phyloP scores from a whole-genome alignment of 306 rosid species.

The Chamaecrista fasciculata region DNA sequence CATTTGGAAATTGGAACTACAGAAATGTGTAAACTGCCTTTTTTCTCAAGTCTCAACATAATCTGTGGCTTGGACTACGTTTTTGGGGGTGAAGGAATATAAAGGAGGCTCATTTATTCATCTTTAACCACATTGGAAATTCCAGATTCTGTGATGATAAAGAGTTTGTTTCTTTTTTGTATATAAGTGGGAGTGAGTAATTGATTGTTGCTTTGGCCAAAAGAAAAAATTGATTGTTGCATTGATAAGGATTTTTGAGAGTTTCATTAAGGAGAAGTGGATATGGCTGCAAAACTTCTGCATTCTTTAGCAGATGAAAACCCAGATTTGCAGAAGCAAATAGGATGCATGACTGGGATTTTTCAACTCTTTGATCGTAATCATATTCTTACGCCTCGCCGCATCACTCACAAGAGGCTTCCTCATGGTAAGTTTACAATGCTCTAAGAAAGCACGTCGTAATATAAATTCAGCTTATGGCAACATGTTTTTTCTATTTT shows the following conservation, averaged over 20 bases:
- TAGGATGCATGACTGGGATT: conserved; percentile 80
- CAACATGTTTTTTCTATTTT: neutral
- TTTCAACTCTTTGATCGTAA: conserved; percentile 73
- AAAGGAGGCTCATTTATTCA: conserved; percentile 10
- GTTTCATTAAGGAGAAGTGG: conserved; percentile 29
- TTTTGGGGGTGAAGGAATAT: conserved; percentile 27
- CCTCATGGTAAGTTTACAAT: conserved; percentile 63
- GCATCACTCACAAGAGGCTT: conserved; percentile 53
- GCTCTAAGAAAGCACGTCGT: neutral
- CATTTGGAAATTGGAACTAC: neutral
- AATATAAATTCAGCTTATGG: neutral
- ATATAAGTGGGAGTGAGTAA: too few species aligned
- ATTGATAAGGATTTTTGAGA: conserved; percentile 22
- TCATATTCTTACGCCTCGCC: conserved; percentile 42
- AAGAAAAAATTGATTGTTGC: conserved; percentile 27
- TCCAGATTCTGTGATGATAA: conserved; percentile 21
- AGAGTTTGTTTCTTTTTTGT: conserved; percentile 28
- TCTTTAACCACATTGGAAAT: conserved; percentile 22
- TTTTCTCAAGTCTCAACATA: conserved; percentile 22
- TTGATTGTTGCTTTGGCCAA: conserved; percentile 26
- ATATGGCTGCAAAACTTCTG: conserved; percentile 75
- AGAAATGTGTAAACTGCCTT: conserved; percentile 21
- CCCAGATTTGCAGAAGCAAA: conserved; percentile 77
- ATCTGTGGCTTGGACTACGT: conserved; percentile 19
- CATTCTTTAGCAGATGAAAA: conserved; percentile 79